Evolutionary conservation across 306 rosid genomes (phyloP), one percentile per base, ranked within the genome.

Genomic region (Inga laurina): DNA sequence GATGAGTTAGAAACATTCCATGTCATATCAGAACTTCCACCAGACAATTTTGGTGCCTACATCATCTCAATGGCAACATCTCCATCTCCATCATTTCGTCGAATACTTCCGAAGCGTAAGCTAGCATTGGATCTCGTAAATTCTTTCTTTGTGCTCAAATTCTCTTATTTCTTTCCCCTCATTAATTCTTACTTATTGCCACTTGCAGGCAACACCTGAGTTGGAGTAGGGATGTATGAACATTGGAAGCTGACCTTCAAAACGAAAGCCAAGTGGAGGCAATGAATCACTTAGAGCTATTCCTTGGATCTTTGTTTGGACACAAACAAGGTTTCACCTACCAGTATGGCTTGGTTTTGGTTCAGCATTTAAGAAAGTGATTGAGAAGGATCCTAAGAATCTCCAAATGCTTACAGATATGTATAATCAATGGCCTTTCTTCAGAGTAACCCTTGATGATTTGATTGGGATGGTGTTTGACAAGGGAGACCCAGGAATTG

Each of bases 61-160:
- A 57, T 57, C 30, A 57, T 57, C 65, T 57, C 65, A 57, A 57
- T 57, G 65, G 65, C 65, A 57, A 57, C 65, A n/a, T 57, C 65
- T n/a, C 65, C 65, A n/a, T 57, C 65, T n/a, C 32, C 30, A 27
- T 27, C 30, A 27, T 27, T 27, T 0, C 30, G 30, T 27, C 30
- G 30, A 27, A 1, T 27, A 27, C 30, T 27, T 27, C 30, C 30
- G 30, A 27, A 27, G 30, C 30, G 30, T 27, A 27, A 27, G 30
- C 30, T 27, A 27, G 30, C 30, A 27, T 27, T 27, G 30, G 30
- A 27, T 27, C 30, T 27, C 30, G 30, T 1, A 27, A 27, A 27
- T 27, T 27, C 30, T 27, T 27, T 27, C 30, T 27, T 27, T 27
- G 30, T 27, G 37, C 37, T 43, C 22, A 48, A 12, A 12, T 48